phyloP scores from a whole-genome alignment of 2,329 filamentous ascomycete species.

The Aspergillus sp. region DNA sequence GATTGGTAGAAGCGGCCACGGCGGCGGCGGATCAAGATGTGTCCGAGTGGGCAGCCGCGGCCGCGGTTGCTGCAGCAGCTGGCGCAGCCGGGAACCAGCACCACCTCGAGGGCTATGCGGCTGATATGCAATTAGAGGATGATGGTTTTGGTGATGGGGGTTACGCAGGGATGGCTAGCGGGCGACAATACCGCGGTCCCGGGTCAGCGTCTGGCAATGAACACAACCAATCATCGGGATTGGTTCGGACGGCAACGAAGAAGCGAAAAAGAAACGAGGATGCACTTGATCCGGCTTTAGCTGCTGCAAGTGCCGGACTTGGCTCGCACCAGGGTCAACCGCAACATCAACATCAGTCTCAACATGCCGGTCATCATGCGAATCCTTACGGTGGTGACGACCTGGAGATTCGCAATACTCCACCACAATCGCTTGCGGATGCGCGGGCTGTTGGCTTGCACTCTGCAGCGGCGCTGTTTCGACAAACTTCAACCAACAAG shows the following conservation, averaged over 20 bases:
- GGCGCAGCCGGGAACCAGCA: slow-evolving; percentile 44
- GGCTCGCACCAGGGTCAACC: slow-evolving; percentile 20
- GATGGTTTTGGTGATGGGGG: slow-evolving; percentile 39
- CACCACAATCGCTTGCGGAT: slow-evolving; percentile 42
- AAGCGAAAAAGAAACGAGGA: slow-evolving; percentile 44
- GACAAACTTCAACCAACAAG: slow-evolving; percentile 50
- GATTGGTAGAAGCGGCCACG: slow-evolving; percentile 47
- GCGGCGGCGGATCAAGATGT: slow-evolving; percentile 44
- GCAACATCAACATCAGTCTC: slow-evolving; percentile 25
- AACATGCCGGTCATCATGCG: slow-evolving; percentile 25
- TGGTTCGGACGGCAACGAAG: slow-evolving; percentile 37
- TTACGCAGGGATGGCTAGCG: slow-evolving; percentile 29
- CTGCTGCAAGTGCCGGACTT: slow-evolving; percentile 26
- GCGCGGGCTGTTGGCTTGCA: slow-evolving; percentile 53
- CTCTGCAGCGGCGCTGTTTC: slow-evolving; percentile 55
- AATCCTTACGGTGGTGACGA: slow-evolving; percentile 31
- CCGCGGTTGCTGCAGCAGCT: slow-evolving; percentile 49
- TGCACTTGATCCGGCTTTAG: slow-evolving; percentile 37
- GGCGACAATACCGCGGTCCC: slow-evolving; percentile 28
- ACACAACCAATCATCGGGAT: slow-evolving; percentile 28
- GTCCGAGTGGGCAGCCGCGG: slow-evolving; percentile 43
- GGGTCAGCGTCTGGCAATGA: slow-evolving; percentile 24
- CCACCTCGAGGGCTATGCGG: slow-evolving; percentile 40
- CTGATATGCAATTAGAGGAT: slow-evolving; percentile 41
- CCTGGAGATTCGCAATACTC: slow-evolving; percentile 38